phyloP scores from a whole-genome alignment of 495 filamentous ascomycete genomes.

The Cryomyces antarcticus region DNA sequence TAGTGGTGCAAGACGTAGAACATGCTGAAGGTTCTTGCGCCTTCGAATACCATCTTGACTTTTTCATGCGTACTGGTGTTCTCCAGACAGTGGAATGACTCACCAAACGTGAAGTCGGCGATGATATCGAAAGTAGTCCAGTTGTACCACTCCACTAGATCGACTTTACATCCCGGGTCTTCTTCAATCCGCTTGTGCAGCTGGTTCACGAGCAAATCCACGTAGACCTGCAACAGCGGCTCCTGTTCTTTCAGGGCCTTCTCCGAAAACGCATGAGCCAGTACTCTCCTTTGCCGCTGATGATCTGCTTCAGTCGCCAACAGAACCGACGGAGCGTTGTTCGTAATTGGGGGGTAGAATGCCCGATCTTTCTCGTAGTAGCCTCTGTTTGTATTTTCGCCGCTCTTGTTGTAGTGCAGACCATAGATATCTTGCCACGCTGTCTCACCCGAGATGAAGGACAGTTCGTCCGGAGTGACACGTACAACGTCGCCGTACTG shows the following conservation, averaged over 20 bases:
- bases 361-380: no score
- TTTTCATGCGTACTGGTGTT: background rate
- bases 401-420: constrained; percentile 5
- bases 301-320: background rate
- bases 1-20: constrained; percentile 40
- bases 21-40: background rate
- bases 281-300: background rate
- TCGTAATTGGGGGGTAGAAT: background rate
- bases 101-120: constrained; percentile 8
- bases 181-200: background rate
- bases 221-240: background rate
- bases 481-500: constrained; percentile 12
- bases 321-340: background rate
- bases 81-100: constrained; percentile 9
- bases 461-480: constrained; percentile 10
- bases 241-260: constrained; percentile 2
- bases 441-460: constrained; percentile 8
- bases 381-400: no score
- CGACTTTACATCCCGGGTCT: background rate
- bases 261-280: constrained; percentile 1
- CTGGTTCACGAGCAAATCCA: constrained; percentile 1
- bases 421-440: constrained; percentile 14
- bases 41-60: background rate
- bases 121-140: constrained; percentile 12
- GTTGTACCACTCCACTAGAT: constrained; percentile 15